Conservation (phyloP, 164 flowering plant genomes). For the Aristolochia californica region DNA sequence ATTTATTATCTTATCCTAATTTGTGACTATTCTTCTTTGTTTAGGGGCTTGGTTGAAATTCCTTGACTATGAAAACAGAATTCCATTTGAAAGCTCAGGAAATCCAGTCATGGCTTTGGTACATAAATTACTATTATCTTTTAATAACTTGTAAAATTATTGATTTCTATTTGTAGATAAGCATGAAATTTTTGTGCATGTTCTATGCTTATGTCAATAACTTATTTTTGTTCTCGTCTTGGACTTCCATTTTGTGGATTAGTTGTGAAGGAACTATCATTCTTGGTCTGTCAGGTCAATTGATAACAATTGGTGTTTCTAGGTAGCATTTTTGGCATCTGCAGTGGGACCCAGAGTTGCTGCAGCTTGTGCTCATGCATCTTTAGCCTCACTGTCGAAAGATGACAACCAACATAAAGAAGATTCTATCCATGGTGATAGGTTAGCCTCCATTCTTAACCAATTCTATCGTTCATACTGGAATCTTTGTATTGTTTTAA, state of each 20-base stretch:
- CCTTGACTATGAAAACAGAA: slow-evolving; percentile 32
- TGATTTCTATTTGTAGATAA: too few relatives aligned
- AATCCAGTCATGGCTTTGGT: slow-evolving; percentile 97
- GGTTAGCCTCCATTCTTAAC: slow-evolving; percentile 24
- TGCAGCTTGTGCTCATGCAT: slow-evolving; percentile 97
- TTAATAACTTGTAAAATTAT: too few relatives aligned
- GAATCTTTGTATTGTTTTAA: too few relatives aligned
- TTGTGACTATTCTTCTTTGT: slow-evolving; percentile 1
- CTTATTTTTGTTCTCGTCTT: neutral
- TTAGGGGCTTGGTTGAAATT: slow-evolving; percentile 32
- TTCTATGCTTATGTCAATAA: neutral
- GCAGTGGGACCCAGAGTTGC: slow-evolving; percentile 97
- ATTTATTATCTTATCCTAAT: neutral
- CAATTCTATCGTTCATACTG: too few relatives aligned
- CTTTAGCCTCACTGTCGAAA: slow-evolving; percentile 62
- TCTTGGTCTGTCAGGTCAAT: neutral
- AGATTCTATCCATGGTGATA: slow-evolving; percentile 31
- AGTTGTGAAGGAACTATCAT: neutral
- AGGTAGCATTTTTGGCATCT: slow-evolving; percentile 95
- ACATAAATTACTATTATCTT: slow-evolving; percentile 14
- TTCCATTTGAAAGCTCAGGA: slow-evolving; percentile 77
- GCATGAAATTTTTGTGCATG: neutral
- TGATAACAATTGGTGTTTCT: slow-evolving; percentile 3
- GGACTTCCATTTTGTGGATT: too few relatives aligned
- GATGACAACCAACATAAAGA: slow-evolving; percentile 36